Percentiles rank a stretch among this genome's conserved stretches.
Conservation (phyloP, 2,329 filamentous ascomycete species). For the Diaporthe sp. region DNA sequence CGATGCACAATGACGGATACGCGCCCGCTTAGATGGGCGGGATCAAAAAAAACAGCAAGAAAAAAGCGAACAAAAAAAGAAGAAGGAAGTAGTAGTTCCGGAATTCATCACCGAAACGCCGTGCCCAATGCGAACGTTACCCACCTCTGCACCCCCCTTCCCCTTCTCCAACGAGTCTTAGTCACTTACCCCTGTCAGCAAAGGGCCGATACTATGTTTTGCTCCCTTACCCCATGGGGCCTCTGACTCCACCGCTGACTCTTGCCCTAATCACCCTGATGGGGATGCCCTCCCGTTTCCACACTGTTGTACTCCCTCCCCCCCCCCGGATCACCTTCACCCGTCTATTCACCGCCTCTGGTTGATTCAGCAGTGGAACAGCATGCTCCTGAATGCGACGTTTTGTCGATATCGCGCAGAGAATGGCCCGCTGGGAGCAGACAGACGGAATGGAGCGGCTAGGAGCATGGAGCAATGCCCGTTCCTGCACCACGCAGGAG, state of each 20-base stretch:
- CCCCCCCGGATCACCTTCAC: not conserved
- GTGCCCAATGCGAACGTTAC: slow-evolving; percentile 37
- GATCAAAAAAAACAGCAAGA: not conserved
- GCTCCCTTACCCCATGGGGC: slow-evolving; percentile 23
- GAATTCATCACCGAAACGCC: slow-evolving; percentile 36
- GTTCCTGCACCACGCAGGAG: slow-evolving; percentile 13
- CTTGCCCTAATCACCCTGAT: slow-evolving; percentile 14
- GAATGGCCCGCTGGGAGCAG: not conserved
- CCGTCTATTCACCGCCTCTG: slow-evolving; percentile 17
- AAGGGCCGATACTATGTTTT: slow-evolving; percentile 3
- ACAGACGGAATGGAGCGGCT: not conserved
- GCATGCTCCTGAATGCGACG: not conserved
- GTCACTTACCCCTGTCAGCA: slow-evolving; percentile 16
- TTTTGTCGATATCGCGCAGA: not conserved
- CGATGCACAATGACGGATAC: not conserved
- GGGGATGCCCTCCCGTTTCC: slow-evolving; percentile 22
- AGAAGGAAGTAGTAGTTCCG: slow-evolving; percentile 34
- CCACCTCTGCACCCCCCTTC: slow-evolving; percentile 12
- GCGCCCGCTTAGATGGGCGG: not conserved
- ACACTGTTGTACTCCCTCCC: not conserved
- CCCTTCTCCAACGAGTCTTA: not conserved
- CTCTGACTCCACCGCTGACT: slow-evolving; percentile 31
- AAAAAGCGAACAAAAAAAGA: not conserved
- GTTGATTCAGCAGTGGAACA: not conserved
- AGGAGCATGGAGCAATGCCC: not conserved